Evolutionary conservation across 208 protist species (phyloP).

Genomic region (Crithidia sp.): DNA sequence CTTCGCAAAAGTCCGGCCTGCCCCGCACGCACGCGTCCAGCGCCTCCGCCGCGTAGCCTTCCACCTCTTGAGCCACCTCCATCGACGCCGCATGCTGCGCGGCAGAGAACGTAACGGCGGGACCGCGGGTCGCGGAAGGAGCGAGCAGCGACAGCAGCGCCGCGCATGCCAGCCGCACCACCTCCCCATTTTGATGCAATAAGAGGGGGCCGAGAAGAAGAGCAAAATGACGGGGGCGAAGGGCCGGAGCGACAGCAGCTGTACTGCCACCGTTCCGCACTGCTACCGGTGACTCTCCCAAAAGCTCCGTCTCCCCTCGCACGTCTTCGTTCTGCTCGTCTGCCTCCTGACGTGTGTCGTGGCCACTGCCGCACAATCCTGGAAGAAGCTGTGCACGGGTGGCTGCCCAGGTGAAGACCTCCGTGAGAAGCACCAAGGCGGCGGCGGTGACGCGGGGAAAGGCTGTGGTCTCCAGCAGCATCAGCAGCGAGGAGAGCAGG

Average conservation of each 20-base stretch:
- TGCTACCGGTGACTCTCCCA: too few species aligned
- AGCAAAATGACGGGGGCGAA: constrained; percentile 8
- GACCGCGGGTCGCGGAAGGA: not conserved
- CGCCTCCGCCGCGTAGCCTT: constrained; percentile 55
- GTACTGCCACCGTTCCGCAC: not conserved
- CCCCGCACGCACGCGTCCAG: not conserved
- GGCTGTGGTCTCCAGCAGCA: not conserved
- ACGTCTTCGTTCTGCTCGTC: not conserved
- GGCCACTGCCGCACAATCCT: too few species aligned
- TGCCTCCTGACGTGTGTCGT: too few species aligned
- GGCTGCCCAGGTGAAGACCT: not conserved
- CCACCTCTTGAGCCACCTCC: constrained; percentile 25
- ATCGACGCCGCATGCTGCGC: constrained; percentile 2
- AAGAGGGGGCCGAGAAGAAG: constrained; percentile 39
- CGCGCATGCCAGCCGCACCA: constrained; percentile 39
- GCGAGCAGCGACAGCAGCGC: constrained; percentile 23
- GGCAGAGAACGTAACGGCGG: not conserved
- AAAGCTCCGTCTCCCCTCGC: not conserved
- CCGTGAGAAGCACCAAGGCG: not conserved
- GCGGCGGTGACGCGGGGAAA: not conserved
- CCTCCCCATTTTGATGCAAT: constrained; percentile 35
- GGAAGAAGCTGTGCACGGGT: not conserved
- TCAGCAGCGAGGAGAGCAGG: not conserved
- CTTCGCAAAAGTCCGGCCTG: constrained; percentile 18
- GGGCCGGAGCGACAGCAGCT: not conserved